Conservation (phyloP, 768 basidiomycete genomes). For the Pulveroboletus ravenelii region DNA sequence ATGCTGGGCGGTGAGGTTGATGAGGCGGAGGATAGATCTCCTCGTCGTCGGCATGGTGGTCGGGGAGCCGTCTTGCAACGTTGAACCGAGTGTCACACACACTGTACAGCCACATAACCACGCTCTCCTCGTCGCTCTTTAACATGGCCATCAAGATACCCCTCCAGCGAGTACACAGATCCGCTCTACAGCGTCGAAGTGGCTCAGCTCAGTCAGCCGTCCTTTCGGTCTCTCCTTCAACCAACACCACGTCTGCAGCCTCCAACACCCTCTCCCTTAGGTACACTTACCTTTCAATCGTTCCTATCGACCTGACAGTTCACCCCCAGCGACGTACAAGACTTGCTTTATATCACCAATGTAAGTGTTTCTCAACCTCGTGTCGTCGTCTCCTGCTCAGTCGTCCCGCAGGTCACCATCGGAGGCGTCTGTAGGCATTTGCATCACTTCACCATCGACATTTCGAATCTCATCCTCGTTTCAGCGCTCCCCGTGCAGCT, state of each 20-base stretch:
- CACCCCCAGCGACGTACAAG: constrained; percentile 56
- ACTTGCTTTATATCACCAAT: constrained; percentile 75
- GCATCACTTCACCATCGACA: not conserved
- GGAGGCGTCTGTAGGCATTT: constrained; percentile 51
- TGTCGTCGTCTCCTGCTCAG: not conserved
- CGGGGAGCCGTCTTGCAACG: no score
- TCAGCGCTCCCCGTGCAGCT: constrained; percentile 71
- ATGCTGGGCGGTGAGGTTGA: constrained; percentile 64
- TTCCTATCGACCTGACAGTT: constrained; percentile 10
- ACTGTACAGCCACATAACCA: constrained; percentile 14
- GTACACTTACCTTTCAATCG: constrained; percentile 2
- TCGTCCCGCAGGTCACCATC: constrained; percentile 51
- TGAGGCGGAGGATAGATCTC: constrained; percentile 64
- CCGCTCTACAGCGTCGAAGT: constrained; percentile 35
- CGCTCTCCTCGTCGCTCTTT: constrained; percentile 3
- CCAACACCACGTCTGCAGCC: constrained; percentile 2
- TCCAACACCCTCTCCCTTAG: constrained; percentile 19
- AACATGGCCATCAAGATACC: constrained; percentile 43
- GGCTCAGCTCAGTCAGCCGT: constrained; percentile 16
- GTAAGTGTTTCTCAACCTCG: constrained; percentile 38
- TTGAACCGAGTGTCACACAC: not conserved
- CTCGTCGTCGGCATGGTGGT: constrained; percentile 44
- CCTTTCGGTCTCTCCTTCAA: constrained; percentile 22
- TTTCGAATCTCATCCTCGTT: not conserved
- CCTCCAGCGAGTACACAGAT: constrained; percentile 41